Conservation (phyloP, 352 stramenopile genomes). For the Globisporangium barbulae region DNA sequence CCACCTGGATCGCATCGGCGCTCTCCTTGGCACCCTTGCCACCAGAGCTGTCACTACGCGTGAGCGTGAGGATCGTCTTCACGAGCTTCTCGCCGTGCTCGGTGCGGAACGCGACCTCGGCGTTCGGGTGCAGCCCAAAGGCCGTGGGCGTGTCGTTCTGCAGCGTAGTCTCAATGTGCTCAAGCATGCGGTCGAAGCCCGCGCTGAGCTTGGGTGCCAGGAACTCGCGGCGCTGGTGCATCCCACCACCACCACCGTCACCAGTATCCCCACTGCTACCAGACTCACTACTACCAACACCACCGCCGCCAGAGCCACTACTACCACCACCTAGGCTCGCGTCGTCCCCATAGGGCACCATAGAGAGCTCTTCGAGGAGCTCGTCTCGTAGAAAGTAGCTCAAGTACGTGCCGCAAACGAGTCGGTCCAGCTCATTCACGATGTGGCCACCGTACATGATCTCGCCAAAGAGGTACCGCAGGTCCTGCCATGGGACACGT, state of each 20-base stretch:
- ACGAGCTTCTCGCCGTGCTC: constrained; percentile 77
- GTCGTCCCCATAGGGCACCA: constrained; percentile 80
- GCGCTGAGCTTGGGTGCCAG: constrained; percentile 65
- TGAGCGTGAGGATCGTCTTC: constrained; percentile 74
- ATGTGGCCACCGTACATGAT: constrained; percentile 91
- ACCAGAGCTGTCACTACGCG: constrained; percentile 22
- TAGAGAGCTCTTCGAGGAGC: constrained; percentile 86
- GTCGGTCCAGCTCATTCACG: constrained; percentile 77
- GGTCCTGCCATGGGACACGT: constrained; percentile 87
- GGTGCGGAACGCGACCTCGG: constrained; percentile 91
- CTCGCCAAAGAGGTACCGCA: constrained; percentile 87
- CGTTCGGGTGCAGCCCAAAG: constrained; percentile 93
- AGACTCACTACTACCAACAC: constrained; percentile 25
- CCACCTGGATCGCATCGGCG: constrained; percentile 65
- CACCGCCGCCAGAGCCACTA: constrained; percentile 11
- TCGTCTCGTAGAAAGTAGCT: constrained; percentile 88
- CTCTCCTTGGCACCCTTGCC: constrained; percentile 31
- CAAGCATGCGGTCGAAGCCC: constrained; percentile 79
- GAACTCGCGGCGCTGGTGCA: constrained; percentile 53
- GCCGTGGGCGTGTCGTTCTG: constrained; percentile 79
- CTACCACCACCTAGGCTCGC: constrained; percentile 19
- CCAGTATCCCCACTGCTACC: constrained; percentile 13
- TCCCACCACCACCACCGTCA: constrained; percentile 14
- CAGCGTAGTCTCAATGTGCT: constrained; percentile 87
- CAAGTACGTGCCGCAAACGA: constrained; percentile 83